Evolutionary conservation across 2,329 filamentous ascomycete genomes (phyloP), one percentile per base, ranked within the genome.

Genomic region (Colletotrichum godetiae): DNA sequence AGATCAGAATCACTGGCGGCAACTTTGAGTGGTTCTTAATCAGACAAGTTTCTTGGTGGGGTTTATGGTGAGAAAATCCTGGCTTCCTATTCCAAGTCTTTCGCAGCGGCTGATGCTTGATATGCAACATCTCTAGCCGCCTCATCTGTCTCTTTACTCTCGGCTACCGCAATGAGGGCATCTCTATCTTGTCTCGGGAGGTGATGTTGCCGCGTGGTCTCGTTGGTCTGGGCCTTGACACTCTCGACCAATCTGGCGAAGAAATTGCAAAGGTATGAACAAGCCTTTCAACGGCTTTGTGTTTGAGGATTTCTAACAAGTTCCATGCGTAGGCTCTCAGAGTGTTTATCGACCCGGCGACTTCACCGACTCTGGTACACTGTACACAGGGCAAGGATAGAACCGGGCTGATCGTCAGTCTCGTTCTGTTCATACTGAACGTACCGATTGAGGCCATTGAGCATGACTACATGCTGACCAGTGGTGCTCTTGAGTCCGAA

Each of bases 381-480:
- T 98, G 95, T 81, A 97, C 95, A 0, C 94, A 97, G 78, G 95
- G 95, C 71, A 98, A 97, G 80, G 95, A 97, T 79, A 89, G 95
- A 2, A 95, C 91, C 1, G 95, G 95, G 0, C 84, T 97, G 13
- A 86, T 94, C 12, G 86, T 94, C 5, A 85, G 93, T 53, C 84
- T 97, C 4, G 82, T 93, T 0, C 83, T 97, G 24, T 86, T 96
- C 78, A 83, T 93, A 12, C 85, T 93, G 4, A 83, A 82, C 8
- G 82, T 93, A 1, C 89, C 91, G 0, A 71, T 85, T 1, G 80
- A 86, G 0, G 92, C 90, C 2, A 91, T 97, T 55, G 85, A 90
- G 67, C 79, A 91, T 75, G 95, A 97, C 82, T 97, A 97, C 80
- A 81, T 88, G 72, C 86, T 92, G 29, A 94, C 92, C 3, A 86